Evolutionary conservation across 345 rosid species (phyloP), one percentile per base, ranked within the genome.

Genomic region (Clarkia xantiana): DNA sequence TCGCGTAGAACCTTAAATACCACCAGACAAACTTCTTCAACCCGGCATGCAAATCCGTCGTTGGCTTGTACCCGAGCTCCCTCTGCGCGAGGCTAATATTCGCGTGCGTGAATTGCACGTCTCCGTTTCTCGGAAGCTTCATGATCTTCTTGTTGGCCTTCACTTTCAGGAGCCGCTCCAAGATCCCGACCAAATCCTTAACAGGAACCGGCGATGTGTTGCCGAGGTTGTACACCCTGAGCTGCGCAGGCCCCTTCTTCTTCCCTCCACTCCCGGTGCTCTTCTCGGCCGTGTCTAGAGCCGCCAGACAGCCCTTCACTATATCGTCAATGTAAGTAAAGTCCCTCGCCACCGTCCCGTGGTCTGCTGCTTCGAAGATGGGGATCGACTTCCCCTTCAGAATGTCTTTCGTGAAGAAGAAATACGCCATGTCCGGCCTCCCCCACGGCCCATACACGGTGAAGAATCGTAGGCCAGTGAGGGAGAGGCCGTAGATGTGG

Each of bases 361-460:
- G 89, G 63, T 76, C 63, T 23, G 80, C 64, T 0, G 75, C 79
- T 62, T 86, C 95, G 53, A 86, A 86, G 2, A 86, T 75, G 0
- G 93, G 47, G 10, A 86, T 82, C 9, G 71, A 42, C 67, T 78
- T 86, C 22, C 95, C 80, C 45, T 74, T 78, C 52, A 86, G 59
- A 5, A 86, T 80, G 57, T 86, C 89, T 56, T 55, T 86, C 0
- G 95, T 82, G 63, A 86, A 86, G 64, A 83, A 86, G 78, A 86
- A 86, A 64, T 86, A 86, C 5, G 94, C 94, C 96, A 86, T 86
- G 66, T 86, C 96, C 2, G 96, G 94, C 54, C 94, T 78, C 12
- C 96, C 96, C 96, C 96, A 83, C 1, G 94, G 96, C 1, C 96
- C 96, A 47, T 86, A 86, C 19, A 86, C 96, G 0, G 96, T 86